These are phyloP conservation scores for Blastobotrys chiropterorum DNA, from an alignment of 805 yeast genomes.

Conservation along the genomic window DNA sequence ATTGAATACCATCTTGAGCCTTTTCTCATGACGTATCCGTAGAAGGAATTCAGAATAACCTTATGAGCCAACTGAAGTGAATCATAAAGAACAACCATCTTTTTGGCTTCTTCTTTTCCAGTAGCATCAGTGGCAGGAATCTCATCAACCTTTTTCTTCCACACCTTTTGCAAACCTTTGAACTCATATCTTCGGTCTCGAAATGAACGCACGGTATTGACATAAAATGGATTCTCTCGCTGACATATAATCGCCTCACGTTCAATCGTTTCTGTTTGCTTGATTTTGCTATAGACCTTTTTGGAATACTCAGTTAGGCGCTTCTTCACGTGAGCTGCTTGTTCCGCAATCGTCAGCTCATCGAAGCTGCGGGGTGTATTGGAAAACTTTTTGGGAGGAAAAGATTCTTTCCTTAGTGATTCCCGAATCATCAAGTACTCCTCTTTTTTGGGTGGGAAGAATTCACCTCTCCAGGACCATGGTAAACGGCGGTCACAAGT, in stretches of 20 bases:
- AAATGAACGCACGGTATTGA: conserved; percentile 86
- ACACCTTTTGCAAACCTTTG: conserved; percentile 85
- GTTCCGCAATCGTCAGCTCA: conserved; percentile 70
- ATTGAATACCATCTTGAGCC: conserved; percentile 99
- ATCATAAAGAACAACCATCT: conserved; percentile 90
- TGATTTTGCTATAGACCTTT: conserved; percentile 76
- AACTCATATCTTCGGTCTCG: conserved; percentile 95
- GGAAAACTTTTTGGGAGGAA: conserved; percentile 47
- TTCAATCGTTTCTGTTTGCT: conserved; percentile 75
- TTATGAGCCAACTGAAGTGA: conserved; percentile 95
- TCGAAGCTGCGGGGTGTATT: conserved; percentile 46
- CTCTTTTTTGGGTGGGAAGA: conserved; percentile 80
- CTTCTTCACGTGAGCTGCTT: conserved; percentile 66
- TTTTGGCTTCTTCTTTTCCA: conserved; percentile 80
- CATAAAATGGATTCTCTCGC: conserved; percentile 95
- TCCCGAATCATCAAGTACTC: conserved; percentile 88
- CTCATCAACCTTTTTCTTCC: conserved; percentile 75
- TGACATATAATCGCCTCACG: conserved; percentile 95
- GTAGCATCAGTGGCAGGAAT: conserved; percentile 49
- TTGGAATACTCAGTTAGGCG: conserved; percentile 77
- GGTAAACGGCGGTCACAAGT: conserved; percentile 83
- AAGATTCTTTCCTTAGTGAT: conserved; percentile 71
- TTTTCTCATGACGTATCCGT: conserved; percentile 98
- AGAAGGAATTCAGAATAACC: conserved; percentile 91
- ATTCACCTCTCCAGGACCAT: conserved; percentile 99